Conservation (phyloP, 495 filamentous ascomycete species). For the Penicillium simplicissimum region DNA sequence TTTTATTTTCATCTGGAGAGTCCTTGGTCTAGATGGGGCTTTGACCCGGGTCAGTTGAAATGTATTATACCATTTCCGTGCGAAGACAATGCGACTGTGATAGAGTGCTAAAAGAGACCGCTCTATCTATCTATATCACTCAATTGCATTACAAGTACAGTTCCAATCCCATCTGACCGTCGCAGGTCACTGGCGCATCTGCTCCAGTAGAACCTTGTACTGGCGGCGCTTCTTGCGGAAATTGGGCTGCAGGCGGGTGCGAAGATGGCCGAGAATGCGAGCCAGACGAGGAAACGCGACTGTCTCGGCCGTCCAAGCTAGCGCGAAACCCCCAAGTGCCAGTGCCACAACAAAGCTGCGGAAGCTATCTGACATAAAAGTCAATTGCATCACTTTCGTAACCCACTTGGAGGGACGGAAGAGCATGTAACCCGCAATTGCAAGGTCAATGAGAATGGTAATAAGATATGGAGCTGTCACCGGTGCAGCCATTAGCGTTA, state of each 20-base stretch:
- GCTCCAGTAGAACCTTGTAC: conserved; percentile 79
- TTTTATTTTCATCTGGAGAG: conserved; percentile 9
- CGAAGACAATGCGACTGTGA: conserved; percentile 15
- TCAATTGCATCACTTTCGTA: conserved; percentile 78
- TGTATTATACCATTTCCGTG: conserved; percentile 32
- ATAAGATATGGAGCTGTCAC: conserved; percentile 67
- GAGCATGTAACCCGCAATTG: conserved; percentile 74
- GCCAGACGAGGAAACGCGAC: conserved; percentile 69
- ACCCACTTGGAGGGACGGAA: conserved; percentile 70
- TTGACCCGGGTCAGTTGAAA: conserved; percentile 18
- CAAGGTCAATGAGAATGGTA: conserved; percentile 66
- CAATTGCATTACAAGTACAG: conserved; percentile 23
- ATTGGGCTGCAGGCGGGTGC: conserved; percentile 53
- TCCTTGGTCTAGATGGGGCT: conserved; percentile 32
- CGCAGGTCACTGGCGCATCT: conserved; percentile 56
- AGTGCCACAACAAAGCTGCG: conserved; percentile 68
- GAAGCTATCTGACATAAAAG: conserved; percentile 68
- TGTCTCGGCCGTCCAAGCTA: conserved; percentile 71
- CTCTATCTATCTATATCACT: conserved; percentile 16
- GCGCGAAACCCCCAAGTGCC: conserved; percentile 62
- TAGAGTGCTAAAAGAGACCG: conserved; percentile 11
- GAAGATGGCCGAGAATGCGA: conserved; percentile 61
- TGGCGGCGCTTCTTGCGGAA: conserved; percentile 74
- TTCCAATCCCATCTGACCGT: background rate
- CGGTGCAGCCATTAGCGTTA: background rate